Conservation (phyloP, 768 basidiomycete genomes). For the Tricholoma hemisulphureum region DNA sequence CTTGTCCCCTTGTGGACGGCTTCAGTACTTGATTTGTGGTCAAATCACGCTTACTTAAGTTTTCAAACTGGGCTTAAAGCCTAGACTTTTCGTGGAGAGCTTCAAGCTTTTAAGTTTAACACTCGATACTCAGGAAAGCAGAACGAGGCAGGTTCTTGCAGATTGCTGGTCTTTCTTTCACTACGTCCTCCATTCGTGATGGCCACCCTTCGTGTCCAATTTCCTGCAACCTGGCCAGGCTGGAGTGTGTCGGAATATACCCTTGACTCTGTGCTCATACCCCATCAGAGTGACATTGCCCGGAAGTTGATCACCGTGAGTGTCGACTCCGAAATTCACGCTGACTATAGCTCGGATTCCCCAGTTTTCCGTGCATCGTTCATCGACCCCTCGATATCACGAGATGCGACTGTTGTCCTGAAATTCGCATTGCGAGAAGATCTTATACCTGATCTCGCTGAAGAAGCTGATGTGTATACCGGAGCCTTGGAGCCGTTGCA, state of each 20-base stretch:
- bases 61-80: too few relatives aligned
- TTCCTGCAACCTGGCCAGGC: conserved; percentile 36
- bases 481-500: conserved; percentile 31
- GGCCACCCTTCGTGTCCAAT: conserved; percentile 31
- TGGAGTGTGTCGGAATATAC: conserved; percentile 33
- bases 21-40: too few relatives aligned
- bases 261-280: conserved; percentile 18
- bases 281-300: conserved; percentile 6
- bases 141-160: background rate
- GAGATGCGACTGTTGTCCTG: conserved; percentile 23
- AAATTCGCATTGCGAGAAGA: conserved; percentile 42
- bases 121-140: background rate
- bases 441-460: conserved; percentile 31
- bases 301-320: conserved; percentile 22
- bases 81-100: too few relatives aligned
- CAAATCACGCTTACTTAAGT: too few relatives aligned
- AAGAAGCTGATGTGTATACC: conserved; percentile 34
- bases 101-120: background rate
- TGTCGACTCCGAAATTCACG: conserved; percentile 29
- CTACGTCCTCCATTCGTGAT: conserved; percentile 3
- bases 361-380: conserved; percentile 35
- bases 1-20: too few relatives aligned
- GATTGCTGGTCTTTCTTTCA: background rate
- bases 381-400: conserved; percentile 8
- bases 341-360: conserved; percentile 38